These are phyloP conservation scores for Podospora pseudoanserina DNA, from an alignment of 495 filamentous ascomycete species.

Conservation along the genomic window DNA sequence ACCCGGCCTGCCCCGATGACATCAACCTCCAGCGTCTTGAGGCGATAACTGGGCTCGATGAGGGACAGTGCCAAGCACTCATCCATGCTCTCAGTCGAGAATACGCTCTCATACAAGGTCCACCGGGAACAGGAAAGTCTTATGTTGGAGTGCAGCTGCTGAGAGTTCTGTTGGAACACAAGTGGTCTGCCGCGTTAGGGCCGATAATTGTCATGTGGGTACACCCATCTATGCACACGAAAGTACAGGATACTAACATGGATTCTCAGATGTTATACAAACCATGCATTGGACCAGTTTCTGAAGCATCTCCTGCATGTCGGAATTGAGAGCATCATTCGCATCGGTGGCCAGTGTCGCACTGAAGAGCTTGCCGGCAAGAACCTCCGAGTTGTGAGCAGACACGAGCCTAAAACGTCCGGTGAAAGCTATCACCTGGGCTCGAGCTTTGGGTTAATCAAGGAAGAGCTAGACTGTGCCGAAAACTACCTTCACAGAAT, in stretches of 20 bases:
- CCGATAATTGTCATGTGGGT: constrained; percentile 55
- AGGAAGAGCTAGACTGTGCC: not conserved
- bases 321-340: constrained; percentile 58
- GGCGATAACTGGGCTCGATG: constrained; percentile 14
- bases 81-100: constrained; percentile 52
- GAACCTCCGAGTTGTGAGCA: constrained; percentile 45
- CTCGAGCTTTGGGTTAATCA: not conserved
- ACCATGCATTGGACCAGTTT: constrained; percentile 71
- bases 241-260: no score
- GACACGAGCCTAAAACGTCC: constrained; percentile 27
- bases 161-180: constrained; percentile 60
- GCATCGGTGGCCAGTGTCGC: constrained; percentile 65
- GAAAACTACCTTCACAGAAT: not conserved
- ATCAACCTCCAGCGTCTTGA: not conserved
- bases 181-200: constrained; percentile 46
- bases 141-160: constrained; percentile 56
- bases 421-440: constrained; percentile 18
- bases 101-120: constrained; percentile 71
- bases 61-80: constrained; percentile 52
- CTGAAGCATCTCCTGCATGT: constrained; percentile 59
- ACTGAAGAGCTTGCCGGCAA: constrained; percentile 49
- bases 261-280: constrained; percentile 57
- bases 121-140: constrained; percentile 77
- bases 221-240: not conserved
- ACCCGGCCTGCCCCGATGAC: constrained; percentile 2